Conservation (phyloP, 345 rosid genomes). For the Euphorbia lathyris region DNA sequence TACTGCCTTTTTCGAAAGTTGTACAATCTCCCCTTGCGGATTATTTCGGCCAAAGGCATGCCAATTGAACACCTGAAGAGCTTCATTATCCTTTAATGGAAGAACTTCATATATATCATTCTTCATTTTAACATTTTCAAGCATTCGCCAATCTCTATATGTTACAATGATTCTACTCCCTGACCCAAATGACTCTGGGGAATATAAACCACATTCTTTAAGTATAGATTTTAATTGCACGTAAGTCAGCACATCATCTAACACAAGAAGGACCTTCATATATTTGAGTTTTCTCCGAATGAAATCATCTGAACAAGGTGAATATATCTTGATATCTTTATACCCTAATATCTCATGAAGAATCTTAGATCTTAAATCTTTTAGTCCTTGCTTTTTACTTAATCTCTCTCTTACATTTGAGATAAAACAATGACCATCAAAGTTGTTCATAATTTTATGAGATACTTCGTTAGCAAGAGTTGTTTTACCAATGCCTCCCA, state of each 20-base stretch:
- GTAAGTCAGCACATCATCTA: not conserved
- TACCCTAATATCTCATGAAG: not conserved
- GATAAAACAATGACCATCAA: not conserved
- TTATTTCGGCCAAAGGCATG: not conserved
- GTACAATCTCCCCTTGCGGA: not conserved
- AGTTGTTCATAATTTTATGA: not conserved
- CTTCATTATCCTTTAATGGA: not conserved
- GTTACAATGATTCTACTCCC: conserved; percentile 14
- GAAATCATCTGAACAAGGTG: not conserved
- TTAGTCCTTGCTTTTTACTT: not conserved
- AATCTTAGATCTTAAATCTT: not conserved
- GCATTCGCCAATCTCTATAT: conserved; percentile 1
- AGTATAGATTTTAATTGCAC: not conserved
- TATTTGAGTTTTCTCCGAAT: not conserved
- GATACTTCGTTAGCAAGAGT: not conserved
- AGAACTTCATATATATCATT: not conserved
- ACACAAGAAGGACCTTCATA: not conserved
- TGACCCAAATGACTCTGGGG: not conserved
- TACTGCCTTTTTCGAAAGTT: not conserved
- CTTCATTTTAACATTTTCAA: not conserved
- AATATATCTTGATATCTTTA: too few relatives aligned
- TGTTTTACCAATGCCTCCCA: conserved; percentile 6
- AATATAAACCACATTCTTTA: not conserved
- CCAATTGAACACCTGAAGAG: not conserved
- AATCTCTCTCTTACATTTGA: not conserved